Evolutionary conservation across 2,329 filamentous ascomycete genomes (phyloP).

Genomic region (Ophiostoma himal-ulmi): DNA sequence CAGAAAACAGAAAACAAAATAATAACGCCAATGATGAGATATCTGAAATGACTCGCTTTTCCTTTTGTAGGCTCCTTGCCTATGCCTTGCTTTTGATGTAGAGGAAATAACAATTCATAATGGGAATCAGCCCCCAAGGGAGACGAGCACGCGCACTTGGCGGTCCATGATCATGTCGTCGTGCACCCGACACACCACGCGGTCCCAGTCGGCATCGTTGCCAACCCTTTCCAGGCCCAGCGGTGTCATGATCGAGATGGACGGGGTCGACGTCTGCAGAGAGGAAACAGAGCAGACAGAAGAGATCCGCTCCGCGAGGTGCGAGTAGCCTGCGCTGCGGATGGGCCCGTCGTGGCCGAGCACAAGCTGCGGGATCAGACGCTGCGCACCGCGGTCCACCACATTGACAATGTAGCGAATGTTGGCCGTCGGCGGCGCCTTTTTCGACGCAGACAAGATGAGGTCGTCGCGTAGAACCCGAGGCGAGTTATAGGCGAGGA

Average conservation of each 20-base stretch:
- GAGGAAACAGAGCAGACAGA: too few species aligned
- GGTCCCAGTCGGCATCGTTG: slow-evolving; percentile 19
- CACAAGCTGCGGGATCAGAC: slow-evolving; percentile 16
- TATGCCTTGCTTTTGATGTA: slow-evolving; percentile 5
- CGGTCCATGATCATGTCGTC: slow-evolving; percentile 18
- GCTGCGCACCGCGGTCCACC: slow-evolving; percentile 3
- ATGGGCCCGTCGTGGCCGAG: slow-evolving; percentile 18
- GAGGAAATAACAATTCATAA: background rate
- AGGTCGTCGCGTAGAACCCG: slow-evolving; percentile 12
- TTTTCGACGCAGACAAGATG: background rate
- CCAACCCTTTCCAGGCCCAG: slow-evolving; percentile 16
- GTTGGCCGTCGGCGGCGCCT: slow-evolving; percentile 7
- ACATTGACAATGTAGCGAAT: slow-evolving; percentile 22
- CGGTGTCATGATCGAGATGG: slow-evolving; percentile 17
- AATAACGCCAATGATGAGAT: background rate
- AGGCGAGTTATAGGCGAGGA: slow-evolving; percentile 18
- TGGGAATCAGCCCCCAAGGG: background rate
- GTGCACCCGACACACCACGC: slow-evolving; percentile 17
- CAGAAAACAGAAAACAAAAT: background rate
- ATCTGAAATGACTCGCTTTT: background rate
- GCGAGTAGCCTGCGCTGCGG: slow-evolving; percentile 17
- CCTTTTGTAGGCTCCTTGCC: background rate
- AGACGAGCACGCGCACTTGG: slow-evolving; percentile 21
- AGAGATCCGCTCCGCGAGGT: background rate
- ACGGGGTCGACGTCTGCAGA: background rate